Evolutionary conservation across 108 stramenopile species (phyloP).

Genomic region (Nitzschia palea): DNA sequence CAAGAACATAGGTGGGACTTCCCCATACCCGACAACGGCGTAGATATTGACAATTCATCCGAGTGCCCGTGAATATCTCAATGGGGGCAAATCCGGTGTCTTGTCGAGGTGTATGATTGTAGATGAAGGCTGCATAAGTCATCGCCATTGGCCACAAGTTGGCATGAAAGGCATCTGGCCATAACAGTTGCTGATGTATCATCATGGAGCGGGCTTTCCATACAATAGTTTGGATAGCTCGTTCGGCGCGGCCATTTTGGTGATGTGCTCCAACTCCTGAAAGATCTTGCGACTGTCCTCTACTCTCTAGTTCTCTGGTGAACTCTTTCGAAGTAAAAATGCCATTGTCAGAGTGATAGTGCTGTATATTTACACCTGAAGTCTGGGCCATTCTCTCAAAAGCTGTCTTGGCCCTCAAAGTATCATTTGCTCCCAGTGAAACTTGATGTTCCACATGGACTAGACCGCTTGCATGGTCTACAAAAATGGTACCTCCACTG

Average conservation of each 20-base stretch:
- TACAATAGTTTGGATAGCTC: constrained; percentile 25
- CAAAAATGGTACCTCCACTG: constrained; percentile 41
- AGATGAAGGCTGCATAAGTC: constrained; percentile 35
- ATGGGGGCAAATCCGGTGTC: constrained; percentile 28
- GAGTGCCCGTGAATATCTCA: constrained; percentile 23
- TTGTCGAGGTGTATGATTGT: constrained; percentile 34
- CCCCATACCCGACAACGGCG: constrained; percentile 27
- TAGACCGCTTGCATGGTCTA: constrained; percentile 39
- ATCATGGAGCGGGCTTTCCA: constrained; percentile 35
- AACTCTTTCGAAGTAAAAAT: constrained; percentile 28
- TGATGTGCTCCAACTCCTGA: constrained; percentile 41
- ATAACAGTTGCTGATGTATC: constrained; percentile 32
- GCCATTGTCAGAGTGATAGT: constrained; percentile 39
- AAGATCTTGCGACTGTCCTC: constrained; percentile 3
- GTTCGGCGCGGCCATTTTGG: constrained; percentile 39
- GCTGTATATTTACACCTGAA: constrained; percentile 24
- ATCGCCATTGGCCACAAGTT: constrained; percentile 55
- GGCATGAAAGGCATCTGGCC: constrained; percentile 18
- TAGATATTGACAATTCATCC: not conserved
- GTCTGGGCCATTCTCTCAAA: constrained; percentile 26
- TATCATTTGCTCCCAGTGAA: constrained; percentile 35
- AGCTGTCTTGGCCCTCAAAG: constrained; percentile 24
- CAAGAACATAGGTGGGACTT: constrained; percentile 43
- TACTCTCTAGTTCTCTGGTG: not conserved
- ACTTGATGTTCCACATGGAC: constrained; percentile 20